A percentile compares a stretch with the other conserved stretches of the same genome.
Conservation (phyloP, 768 basidiomycete species). For the Rhizopogon roseolus region DNA sequence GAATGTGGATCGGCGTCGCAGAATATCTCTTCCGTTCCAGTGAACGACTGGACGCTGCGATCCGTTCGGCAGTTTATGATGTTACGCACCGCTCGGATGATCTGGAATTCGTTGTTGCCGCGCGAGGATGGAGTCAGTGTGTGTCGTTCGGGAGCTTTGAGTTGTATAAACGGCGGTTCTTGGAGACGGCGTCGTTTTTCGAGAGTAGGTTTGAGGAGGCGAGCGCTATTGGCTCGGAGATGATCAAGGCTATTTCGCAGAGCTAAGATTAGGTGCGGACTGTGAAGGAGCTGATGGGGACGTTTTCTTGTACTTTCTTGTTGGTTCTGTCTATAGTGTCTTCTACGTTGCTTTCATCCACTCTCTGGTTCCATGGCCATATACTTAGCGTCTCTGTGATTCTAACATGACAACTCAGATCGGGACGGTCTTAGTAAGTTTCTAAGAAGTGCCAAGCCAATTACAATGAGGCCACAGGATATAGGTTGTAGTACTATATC, state of each 20-base stretch:
- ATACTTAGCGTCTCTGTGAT: no score
- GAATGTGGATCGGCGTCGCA: no score
- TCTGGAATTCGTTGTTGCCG: slow-evolving; percentile 90
- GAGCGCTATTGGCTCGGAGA: slow-evolving; percentile 73
- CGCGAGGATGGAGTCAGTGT: slow-evolving; percentile 94
- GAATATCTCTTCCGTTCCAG: no score
- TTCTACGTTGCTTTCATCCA: no score
- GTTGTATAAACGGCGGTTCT: slow-evolving; percentile 76
- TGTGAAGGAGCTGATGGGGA: no score
- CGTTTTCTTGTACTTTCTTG: not conserved
- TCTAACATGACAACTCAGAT: no score
- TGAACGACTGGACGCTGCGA: slow-evolving; percentile 49
- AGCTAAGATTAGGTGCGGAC: slow-evolving; percentile 27
- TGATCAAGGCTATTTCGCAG: slow-evolving; percentile 85
- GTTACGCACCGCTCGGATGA: slow-evolving; percentile 83
- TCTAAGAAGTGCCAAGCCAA: no score
- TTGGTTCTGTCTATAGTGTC: no score
- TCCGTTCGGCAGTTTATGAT: slow-evolving; percentile 72
- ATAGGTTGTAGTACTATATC: no score
- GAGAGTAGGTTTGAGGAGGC: slow-evolving; percentile 85
- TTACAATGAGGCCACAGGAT: no score
- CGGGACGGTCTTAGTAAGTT: no score
- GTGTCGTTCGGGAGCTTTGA: slow-evolving; percentile 92
- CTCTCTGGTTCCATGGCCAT: no score
- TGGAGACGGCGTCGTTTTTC: slow-evolving; percentile 78